Percentiles rank a stretch among this genome's conserved stretches.
Evolutionary conservation across 225 moss, liverwort and hornwort genomes (phyloP).

Genomic region (Takakia lepidozioides): DNA sequence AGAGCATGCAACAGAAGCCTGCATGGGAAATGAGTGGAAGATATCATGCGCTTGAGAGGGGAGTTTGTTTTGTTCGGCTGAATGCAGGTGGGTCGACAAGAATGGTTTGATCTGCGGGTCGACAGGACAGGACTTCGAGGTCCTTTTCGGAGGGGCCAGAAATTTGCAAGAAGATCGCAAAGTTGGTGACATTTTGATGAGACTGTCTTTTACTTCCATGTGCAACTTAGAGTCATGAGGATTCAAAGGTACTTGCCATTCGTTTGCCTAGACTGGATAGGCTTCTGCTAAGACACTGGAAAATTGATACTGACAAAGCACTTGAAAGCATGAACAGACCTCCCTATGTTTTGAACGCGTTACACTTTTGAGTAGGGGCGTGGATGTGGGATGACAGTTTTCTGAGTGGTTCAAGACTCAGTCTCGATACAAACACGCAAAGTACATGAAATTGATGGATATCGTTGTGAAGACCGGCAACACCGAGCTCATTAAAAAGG

Average conservation of each 20-base stretch:
- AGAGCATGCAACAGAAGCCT: too few relatives aligned
- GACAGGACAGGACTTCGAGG: too few relatives aligned
- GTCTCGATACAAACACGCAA: conserved; percentile 32
- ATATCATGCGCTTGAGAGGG: too few relatives aligned
- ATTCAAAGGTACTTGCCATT: conserved; percentile 12
- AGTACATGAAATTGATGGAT: conserved; percentile 40
- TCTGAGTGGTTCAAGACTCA: conserved; percentile 49
- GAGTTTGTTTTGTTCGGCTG: too few relatives aligned
- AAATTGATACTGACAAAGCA: conserved; percentile 19
- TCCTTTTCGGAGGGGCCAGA: too few relatives aligned
- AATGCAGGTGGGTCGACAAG: too few relatives aligned
- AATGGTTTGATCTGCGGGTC: too few relatives aligned
- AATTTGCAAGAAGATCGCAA: too few relatives aligned
- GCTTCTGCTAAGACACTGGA: conserved; percentile 30
- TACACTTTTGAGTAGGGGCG: conserved; percentile 25
- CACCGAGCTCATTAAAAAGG: conserved; percentile 21
- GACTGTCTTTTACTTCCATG: too few relatives aligned
- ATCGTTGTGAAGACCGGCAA: conserved; percentile 45
- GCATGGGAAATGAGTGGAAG: too few relatives aligned
- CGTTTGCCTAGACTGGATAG: conserved; percentile 26
- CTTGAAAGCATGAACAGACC: conserved; percentile 23
- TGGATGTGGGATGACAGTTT: conserved; percentile 35
- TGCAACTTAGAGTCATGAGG: too few relatives aligned
- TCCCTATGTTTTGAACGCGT: conserved; percentile 30
- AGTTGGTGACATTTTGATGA: too few relatives aligned